Base-by-base conservation (phyloP, 2,329 filamentous ascomycete genomes). In the Sphaerostilbella broomeana region DNA sequence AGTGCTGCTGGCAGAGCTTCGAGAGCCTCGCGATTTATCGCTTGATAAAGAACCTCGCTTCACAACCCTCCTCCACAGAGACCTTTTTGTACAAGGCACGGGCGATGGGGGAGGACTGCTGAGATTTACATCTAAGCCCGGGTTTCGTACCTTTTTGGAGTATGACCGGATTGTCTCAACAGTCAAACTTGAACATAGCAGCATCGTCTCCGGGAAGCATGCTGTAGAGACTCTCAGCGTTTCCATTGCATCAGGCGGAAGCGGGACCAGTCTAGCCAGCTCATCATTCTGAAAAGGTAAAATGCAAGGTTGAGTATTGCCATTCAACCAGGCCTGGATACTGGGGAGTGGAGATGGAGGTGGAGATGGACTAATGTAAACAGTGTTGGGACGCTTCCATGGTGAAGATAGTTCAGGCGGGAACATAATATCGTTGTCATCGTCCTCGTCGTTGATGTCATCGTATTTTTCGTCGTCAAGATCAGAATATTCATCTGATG, bases 141-240 rank as follows among this genome's bases (percentile, higher is more conserved):
- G 59, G n/a, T 70, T 72, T 33, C 64, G 65, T 26, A 75, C 53
- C 49, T 75, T 76, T 36, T 64, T 71, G 0, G 73, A 70, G 47
- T 76, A 76, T 19, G 65, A 56, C 12, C 75, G 71, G 42, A 79
- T 75, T 0, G 70, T 77, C 54, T 79, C 74, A 34, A 77, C 63
- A 0, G 74, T 70, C 4, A 77, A 59, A 49, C 70, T 76, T 0
- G 67, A 70, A 5, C 73, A 69, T 9, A 71, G 59, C 1, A 79
- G 67, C 69, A 77, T 75, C 1, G 73, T 76, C 47, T 77, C 73
- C 0, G 75, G 75, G 46, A 79, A 79, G 48, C 71, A 76, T 5
- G 67, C 60, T 9, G 76, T 67, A 0, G 69, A 75, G 5, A 75
- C 64, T 19, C 69, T 61, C 4, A 79, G 59, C 1, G 67, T 75